Base-by-base conservation (phyloP, 2,329 filamentous ascomycete genomes). In the Aspergillus ruber region DNA sequence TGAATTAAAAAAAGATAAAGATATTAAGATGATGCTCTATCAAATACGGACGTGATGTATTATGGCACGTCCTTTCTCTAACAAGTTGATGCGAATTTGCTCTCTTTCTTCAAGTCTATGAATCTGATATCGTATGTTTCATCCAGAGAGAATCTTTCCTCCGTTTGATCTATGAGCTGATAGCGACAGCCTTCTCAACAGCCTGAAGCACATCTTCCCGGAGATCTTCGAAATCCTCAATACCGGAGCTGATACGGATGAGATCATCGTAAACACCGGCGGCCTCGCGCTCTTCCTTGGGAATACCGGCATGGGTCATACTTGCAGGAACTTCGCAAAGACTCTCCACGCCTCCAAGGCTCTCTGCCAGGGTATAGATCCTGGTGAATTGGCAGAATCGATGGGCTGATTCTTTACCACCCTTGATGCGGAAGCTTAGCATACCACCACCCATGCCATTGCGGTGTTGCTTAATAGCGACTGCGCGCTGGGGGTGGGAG, bases 261-360 rank as follows among this genome's bases (percentile, higher is more conserved):
- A 98, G 79, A 68, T 98, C 93, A 65, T 98, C 93, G 63, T 84
- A 97, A 27, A 98, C 90, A 51, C 93, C 93, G 1, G 93, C 90
- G 3, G 85, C 86, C 77, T 98, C 93, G 49, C 93, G 80, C 75
- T 95, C 83, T 51, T 90, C 90, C 66, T 80, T 82, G 43, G 93
- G 93, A 56, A 98, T 98, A 50, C 91, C 93, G 20, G 90, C 88
- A 70, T 98, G 93, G 15, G 93, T 98, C 93, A 98, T 98, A 71
- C 84, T 88, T 60, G 87, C 88, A 18, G 93, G 93, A 2, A 98
- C 82, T 73, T 98, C 93, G 58, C 90, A 85, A 52, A 98, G 77
- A 62, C 82, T 87, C 80, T 98, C 93, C 42, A 98, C 86, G 47
- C 91, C 93, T 51, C 93, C 93, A 20, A 98, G 74, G 50, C 83